Percentiles rank a stretch among this genome's conserved stretches.
Evolutionary conservation across 192 early-diverging fungal genomes (phyloP).

Genomic region (Coemansia sp.): DNA sequence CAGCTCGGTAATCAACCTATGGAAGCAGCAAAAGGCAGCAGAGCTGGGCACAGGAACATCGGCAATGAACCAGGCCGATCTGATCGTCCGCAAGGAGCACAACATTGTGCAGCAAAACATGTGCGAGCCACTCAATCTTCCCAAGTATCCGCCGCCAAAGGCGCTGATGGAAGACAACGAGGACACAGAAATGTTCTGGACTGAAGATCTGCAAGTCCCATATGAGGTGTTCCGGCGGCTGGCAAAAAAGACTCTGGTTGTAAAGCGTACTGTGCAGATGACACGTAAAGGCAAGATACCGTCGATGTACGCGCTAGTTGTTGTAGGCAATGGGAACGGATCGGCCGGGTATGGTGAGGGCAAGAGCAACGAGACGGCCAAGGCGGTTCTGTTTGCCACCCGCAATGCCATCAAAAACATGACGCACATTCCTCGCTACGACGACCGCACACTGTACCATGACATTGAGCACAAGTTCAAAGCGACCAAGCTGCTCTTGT

Average conservation of each 20-base stretch:
- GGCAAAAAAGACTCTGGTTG: conserved; percentile 66
- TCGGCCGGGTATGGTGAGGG: conserved; percentile 93
- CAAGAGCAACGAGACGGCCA: conserved; percentile 71
- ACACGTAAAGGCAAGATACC: conserved; percentile 77
- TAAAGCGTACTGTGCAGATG: conserved; percentile 76
- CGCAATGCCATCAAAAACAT: conserved; percentile 84
- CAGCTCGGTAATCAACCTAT: conserved; percentile 44
- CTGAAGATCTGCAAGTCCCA: conserved; percentile 54
- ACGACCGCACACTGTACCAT: conserved; percentile 86
- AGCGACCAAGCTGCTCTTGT: conserved; percentile 75
- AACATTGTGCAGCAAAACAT: conserved; percentile 17
- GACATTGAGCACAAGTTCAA: conserved; percentile 90
- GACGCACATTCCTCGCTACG: conserved; percentile 80
- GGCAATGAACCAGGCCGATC: conserved; percentile 11
- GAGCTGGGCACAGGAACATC: conserved; percentile 14
- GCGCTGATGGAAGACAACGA: conserved; percentile 7
- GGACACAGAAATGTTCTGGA: conserved; percentile 44
- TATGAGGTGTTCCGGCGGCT: conserved; percentile 57
- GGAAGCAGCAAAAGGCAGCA: conserved; percentile 47
- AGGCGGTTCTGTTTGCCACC: conserved; percentile 86
- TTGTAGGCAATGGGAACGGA: conserved; percentile 92
- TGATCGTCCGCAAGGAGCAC: conserved; percentile 32
- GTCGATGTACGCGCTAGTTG: conserved; percentile 86
- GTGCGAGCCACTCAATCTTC: conserved; percentile 12
- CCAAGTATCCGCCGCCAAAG: conserved; percentile 18